Conservation (phyloP, 345 rosid species). For the Moricandia moricandioides region DNA sequence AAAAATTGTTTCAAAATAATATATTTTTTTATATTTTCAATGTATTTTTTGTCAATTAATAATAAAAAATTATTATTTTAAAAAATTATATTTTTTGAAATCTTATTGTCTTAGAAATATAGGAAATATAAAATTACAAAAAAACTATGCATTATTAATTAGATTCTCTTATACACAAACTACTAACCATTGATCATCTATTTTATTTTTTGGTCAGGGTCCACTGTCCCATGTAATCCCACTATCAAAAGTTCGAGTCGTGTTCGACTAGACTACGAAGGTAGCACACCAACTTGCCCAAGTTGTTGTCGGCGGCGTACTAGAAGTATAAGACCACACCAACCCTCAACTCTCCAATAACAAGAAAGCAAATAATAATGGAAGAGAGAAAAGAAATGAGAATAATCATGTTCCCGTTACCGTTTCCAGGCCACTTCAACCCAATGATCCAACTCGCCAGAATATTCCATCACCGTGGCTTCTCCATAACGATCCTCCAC, state of each 20-base stretch:
- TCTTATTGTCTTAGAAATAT: too few relatives aligned
- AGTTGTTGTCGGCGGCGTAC: neutral
- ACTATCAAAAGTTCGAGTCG: neutral
- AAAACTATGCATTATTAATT: too few relatives aligned
- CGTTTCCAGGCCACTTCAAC: slow-evolving; percentile 56
- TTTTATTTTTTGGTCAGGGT: slow-evolving; percentile 31
- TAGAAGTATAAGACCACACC: neutral
- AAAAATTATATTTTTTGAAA: too few relatives aligned
- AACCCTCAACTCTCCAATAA: neutral
- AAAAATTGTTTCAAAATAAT: too few relatives aligned
- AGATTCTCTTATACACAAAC: too few relatives aligned
- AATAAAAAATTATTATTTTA: too few relatives aligned
- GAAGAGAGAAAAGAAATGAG: slow-evolving; percentile 24
- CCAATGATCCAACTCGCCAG: slow-evolving; percentile 61
- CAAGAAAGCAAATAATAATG: neutral
- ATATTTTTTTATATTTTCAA: too few relatives aligned
- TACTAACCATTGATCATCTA: too few relatives aligned
- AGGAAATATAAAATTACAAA: too few relatives aligned
- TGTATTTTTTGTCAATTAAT: too few relatives aligned
- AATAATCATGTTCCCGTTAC: slow-evolving; percentile 53
- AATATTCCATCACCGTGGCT: slow-evolving; percentile 49
- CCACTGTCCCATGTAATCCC: neutral
- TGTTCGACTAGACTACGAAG: neutral
- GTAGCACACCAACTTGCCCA: neutral
- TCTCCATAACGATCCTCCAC: slow-evolving; percentile 53